A percentile compares a stretch with the other conserved stretches of the same genome.
Conservation (phyloP, 164 flowering plant species). For the Paratinospora sagittata region DNA sequence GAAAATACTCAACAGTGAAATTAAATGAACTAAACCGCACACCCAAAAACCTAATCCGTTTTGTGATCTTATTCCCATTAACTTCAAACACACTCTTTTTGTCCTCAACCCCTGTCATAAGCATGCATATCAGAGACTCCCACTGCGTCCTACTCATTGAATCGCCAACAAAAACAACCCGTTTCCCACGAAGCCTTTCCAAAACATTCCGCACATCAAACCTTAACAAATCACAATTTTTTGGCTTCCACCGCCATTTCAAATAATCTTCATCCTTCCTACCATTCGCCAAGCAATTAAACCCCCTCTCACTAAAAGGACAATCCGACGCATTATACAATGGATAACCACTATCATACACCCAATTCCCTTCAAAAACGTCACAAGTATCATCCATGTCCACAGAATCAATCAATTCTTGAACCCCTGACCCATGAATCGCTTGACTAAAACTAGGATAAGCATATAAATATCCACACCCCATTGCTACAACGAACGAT, state of each 20-base stretch:
- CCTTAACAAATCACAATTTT: conserved; percentile 59
- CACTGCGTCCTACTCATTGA: conserved; percentile 88
- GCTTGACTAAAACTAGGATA: conserved; percentile 43
- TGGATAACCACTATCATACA: conserved; percentile 58
- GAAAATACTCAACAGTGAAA: conserved; percentile 51
- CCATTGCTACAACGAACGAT: conserved; percentile 34
- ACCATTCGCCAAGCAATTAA: conserved; percentile 78
- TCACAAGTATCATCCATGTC: conserved; percentile 32
- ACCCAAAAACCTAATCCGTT: conserved; percentile 53
- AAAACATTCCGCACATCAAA: conserved; percentile 36
- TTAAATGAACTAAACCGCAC: conserved; percentile 49
- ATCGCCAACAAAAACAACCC: conserved; percentile 84
- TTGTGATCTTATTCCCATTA: conserved; percentile 60
- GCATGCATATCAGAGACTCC: conserved; percentile 79
- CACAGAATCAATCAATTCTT: conserved; percentile 19
- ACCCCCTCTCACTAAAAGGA: conserved; percentile 72
- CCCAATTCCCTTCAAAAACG: conserved; percentile 72
- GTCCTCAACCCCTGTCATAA: conserved; percentile 69
- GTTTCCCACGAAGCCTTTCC: conserved; percentile 51
- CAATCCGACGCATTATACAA: conserved; percentile 68
- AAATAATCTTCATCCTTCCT: conserved; percentile 53
- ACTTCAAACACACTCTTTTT: conserved; percentile 66
- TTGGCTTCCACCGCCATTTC: conserved; percentile 88
- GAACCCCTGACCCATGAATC: conserved; percentile 25
- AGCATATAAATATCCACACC: conserved; percentile 43